Percentiles rank a stretch among this genome's conserved stretches.
Conservation (phyloP, 2,329 filamentous ascomycete species). For the Ustulina deusta region DNA sequence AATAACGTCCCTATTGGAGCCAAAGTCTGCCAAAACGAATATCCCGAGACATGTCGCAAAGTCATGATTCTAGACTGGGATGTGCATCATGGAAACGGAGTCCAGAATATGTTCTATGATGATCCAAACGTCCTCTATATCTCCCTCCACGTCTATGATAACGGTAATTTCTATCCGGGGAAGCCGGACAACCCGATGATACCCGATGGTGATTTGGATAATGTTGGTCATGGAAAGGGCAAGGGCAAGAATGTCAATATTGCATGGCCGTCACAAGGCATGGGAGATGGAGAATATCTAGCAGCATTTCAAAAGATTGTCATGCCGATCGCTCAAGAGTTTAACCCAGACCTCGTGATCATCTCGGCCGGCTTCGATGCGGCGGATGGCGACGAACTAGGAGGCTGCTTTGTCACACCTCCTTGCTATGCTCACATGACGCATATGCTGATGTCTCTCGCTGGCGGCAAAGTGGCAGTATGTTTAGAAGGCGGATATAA, state of each 20-base stretch:
- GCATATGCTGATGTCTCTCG: slow-evolving; percentile 97
- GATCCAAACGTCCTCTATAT: slow-evolving; percentile 97
- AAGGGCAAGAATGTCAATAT: slow-evolving; percentile 75
- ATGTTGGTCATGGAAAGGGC: slow-evolving; percentile 67
- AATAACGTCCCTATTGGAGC: slow-evolving; percentile 97
- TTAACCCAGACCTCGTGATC: slow-evolving; percentile 93
- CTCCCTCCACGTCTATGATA: slow-evolving; percentile 88
- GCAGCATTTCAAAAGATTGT: slow-evolving; percentile 95
- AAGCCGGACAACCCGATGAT: slow-evolving; percentile 67
- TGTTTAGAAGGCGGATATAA: slow-evolving; percentile 98
- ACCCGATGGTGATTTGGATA: slow-evolving; percentile 71
- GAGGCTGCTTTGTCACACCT: slow-evolving; percentile 91
- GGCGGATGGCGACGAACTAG: slow-evolving; percentile 90
- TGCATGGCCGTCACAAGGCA: slow-evolving; percentile 76
- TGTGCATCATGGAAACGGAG: slow-evolving; percentile 86
- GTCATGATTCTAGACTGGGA: slow-evolving; percentile 95
- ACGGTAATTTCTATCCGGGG: slow-evolving; percentile 87
- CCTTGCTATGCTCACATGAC: slow-evolving; percentile 98
- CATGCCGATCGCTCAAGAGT: slow-evolving; percentile 95
- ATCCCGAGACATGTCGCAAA: slow-evolving; percentile 84
- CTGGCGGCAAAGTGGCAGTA: slow-evolving; percentile 88
- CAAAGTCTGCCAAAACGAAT: slow-evolving; percentile 85
- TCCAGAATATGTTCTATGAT: slow-evolving; percentile 95
- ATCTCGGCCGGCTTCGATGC: slow-evolving; percentile 97
- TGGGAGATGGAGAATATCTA: slow-evolving; percentile 97